Evolutionary conservation across 352 stramenopile species (phyloP).

Genomic region (Aphanomyces euteiches): DNA sequence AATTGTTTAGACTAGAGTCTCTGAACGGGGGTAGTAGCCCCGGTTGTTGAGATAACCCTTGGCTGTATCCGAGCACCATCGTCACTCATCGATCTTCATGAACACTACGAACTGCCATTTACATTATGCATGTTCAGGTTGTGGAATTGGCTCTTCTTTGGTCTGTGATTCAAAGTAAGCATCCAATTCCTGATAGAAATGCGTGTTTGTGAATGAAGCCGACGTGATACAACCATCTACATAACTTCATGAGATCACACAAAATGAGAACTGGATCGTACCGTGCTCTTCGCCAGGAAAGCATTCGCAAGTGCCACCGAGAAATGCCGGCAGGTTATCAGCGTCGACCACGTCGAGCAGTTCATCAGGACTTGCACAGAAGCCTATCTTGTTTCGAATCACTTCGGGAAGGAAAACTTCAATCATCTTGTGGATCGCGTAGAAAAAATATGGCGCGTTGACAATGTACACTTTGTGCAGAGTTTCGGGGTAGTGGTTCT

Average conservation of each 20-base stretch:
- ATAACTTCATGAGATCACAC: background rate
- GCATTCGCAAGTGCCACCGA: slow-evolving; percentile 25
- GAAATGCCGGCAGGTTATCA: slow-evolving; percentile 7
- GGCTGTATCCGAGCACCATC: slow-evolving; percentile 13
- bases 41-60: slow-evolving; percentile 27
- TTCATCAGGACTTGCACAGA: slow-evolving; percentile 33
- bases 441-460: slow-evolving; percentile 79
- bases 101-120: background rate
- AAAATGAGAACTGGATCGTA: background rate
- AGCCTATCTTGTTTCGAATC: slow-evolving; percentile 80
- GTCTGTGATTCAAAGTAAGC: background rate
- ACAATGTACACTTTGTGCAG: slow-evolving; percentile 72
- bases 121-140: too few species aligned
- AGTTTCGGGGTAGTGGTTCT: slow-evolving; percentile 66
- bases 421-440: slow-evolving; percentile 74
- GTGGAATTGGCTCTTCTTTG: background rate
- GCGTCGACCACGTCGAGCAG: slow-evolving; percentile 6
- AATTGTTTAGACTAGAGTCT: slow-evolving; percentile 29
- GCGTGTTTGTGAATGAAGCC: background rate
- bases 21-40: slow-evolving; percentile 32
- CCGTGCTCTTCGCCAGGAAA: slow-evolving; percentile 23
- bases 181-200: slow-evolving; percentile 10
- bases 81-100: background rate
- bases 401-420: slow-evolving; percentile 58
- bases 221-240: slow-evolving; percentile 6